phyloP scores from a whole-genome alignment of 2,329 filamentous ascomycete species.

The Alternaria metachromatica region DNA sequence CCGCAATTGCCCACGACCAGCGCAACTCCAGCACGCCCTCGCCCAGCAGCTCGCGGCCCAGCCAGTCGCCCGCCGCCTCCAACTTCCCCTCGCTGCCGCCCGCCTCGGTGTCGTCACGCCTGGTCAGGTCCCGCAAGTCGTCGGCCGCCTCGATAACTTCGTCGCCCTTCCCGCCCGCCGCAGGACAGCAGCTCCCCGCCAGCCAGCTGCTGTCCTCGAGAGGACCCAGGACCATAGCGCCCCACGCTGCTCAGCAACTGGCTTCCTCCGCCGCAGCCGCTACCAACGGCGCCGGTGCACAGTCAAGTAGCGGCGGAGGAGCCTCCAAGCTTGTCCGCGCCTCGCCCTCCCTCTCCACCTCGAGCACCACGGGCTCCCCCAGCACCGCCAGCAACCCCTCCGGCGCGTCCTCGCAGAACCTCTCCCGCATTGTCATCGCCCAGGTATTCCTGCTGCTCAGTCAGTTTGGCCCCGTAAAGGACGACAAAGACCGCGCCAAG shows the following conservation, averaged over 20 bases:
- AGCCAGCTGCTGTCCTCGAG: constrained; percentile 64
- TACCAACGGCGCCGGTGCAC: constrained; percentile 59
- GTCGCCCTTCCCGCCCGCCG: constrained; percentile 62
- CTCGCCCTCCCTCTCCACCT: constrained; percentile 60
- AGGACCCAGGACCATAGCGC: constrained; percentile 62
- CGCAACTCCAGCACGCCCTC: constrained; percentile 52
- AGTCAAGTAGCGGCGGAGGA: constrained; percentile 61
- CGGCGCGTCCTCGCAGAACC: constrained; percentile 51
- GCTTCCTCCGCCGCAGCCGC: constrained; percentile 61
- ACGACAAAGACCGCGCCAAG: constrained; percentile 89
- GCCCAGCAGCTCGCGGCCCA: constrained; percentile 58
- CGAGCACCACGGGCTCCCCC: constrained; percentile 61
- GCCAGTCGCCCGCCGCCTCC: constrained; percentile 60
- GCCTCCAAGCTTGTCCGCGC: constrained; percentile 64
- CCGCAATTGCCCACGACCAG: constrained; percentile 53
- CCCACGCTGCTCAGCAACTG: constrained; percentile 61
- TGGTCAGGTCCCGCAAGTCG: constrained; percentile 60
- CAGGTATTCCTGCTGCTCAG: constrained; percentile 94
- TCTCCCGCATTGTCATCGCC: constrained; percentile 92
- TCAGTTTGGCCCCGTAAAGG: constrained; percentile 74
- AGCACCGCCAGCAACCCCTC: constrained; percentile 58
- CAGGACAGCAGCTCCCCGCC: constrained; percentile 62
- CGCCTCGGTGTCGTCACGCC: constrained; percentile 51
- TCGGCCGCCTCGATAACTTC: constrained; percentile 62
- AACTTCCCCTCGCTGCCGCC: constrained; percentile 61